phyloP scores from a whole-genome alignment of 163 green algal species.

The Volvox carteri region DNA sequence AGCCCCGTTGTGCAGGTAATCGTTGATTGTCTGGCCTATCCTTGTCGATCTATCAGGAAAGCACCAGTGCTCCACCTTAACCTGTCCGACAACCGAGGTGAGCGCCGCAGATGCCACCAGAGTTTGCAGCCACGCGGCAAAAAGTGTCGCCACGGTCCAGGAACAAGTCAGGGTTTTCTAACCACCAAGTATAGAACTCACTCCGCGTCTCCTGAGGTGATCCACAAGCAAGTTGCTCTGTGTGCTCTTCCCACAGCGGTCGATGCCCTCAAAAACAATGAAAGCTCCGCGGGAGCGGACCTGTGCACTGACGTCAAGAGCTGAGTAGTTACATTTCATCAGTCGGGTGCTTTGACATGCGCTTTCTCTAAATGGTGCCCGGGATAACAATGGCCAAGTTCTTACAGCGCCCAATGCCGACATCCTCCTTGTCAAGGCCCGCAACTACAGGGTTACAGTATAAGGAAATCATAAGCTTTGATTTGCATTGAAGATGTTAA shows the following conservation, averaged over 20 bases:
- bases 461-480: not conserved
- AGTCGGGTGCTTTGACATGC: not conserved
- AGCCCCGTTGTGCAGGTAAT: slow-evolving; percentile 84
- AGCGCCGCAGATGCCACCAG: not conserved
- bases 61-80: slow-evolving; percentile 85
- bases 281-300: slow-evolving; percentile 87
- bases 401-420: not conserved
- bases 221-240: slow-evolving; percentile 88
- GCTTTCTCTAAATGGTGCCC: not conserved
- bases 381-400: not conserved
- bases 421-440: not conserved
- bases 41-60: slow-evolving; percentile 95
- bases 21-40: slow-evolving; percentile 91
- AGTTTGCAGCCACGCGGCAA: too few species aligned
- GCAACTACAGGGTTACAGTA: not conserved
- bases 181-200: slow-evolving; percentile 14
- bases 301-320: not conserved
- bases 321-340: not conserved
- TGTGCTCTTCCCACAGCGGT: slow-evolving; percentile 96
- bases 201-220: slow-evolving; percentile 64
- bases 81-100: slow-evolving; percentile 57
- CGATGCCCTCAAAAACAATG: slow-evolving; percentile 96
- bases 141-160: too few species aligned
- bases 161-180: not conserved
- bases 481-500: not conserved